Base-by-base conservation (phyloP, 2,329 filamentous ascomycete species). In the Aspergillus sp. region DNA sequence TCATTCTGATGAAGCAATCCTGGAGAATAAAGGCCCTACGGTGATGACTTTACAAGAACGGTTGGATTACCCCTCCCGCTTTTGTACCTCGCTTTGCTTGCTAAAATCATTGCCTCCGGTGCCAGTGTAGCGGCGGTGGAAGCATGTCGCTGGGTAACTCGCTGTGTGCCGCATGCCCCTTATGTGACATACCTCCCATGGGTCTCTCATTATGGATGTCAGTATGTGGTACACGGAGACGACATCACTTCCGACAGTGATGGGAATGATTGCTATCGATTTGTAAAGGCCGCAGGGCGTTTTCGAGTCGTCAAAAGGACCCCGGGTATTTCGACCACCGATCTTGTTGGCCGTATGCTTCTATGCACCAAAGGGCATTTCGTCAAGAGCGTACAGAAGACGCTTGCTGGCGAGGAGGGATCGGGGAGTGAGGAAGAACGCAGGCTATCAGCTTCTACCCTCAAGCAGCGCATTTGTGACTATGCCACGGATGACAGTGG, bases 221-320 rank as follows among this genome's bases (percentile, higher is more conserved):
- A 90, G 72, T 98, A 94, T 75, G 95, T 98, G 47, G 94, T 96
- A 2, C 94, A 98, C 77, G 94, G 94, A 61, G 95, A 98, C 76
- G 94, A 98, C 77, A 96, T 98, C 72, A 98, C 95, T 2, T 96
- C 92, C 0, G 95, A 99, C 77, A 91, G 90, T 73, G 87, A 88
- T 66, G 95, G 95, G 47, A 90, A 96, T 75, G 95, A 99, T 80
- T 98, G 94, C 80, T 99, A 99, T 80, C 90, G 95, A 61, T 98
- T 94, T 72, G 95, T 99, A 71, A 99, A 99, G 79, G 89, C 90
- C 46, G 95, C 94, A 1, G 89, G 90, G 12, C 86, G 95, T 49
- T 99, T 99, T 85, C 93, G 96, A 78, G 92, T 99, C 18, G 95
- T 99, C 50, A 96, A 96, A 80, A 86, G 95, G 64, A 98, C 95